Evolutionary conservation across 306 rosid genomes (phyloP), one percentile per base, ranked within the genome.

Genomic region (Rubus parviflorus): DNA sequence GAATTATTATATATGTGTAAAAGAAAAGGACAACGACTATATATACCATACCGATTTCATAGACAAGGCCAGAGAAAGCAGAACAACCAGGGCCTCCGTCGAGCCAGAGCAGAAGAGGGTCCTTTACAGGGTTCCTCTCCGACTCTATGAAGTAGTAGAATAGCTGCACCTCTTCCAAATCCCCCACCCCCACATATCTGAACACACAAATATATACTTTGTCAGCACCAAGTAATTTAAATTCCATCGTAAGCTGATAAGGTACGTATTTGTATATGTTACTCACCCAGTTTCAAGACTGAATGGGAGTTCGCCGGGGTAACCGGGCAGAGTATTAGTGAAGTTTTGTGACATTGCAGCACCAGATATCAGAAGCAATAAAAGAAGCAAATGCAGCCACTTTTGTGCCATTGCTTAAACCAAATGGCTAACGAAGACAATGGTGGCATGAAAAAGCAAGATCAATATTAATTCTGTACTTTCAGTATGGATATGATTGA

Each of bases 81-180:
- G 88, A 73, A 68, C 86, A 85, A 48, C 81, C 80, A 38, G 83
- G 86, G 25, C 79, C 86, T 11, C 68, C 84, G 5, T 75, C 66
- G 22, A 82, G 82, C 89, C 89, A 77, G n/a, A 85, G 82, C 69
- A 85, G 11, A 40, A 85, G 72, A 56, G 89, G 84, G 52, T 82
- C 83, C 20, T 70, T 40, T 46, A 42, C 41, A 3, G 89, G 84
- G 23, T n/a, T 68, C 58, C 43, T 40, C 79, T 80, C 83, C 0
- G 89, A 82, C 64, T 82, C 61, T 0, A 85, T 17, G 56, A 51
- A 51, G 7, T 51, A 51, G n/a, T 51, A 51, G 56, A 51, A 51
- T 13, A 51, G 56, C 12, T 54, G 61, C 61, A 54, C 61, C 11
- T 54, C 61, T n/a, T 54, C 25, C 30, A 54, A 54, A 54, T 85